These are phyloP conservation scores for Agrostemma githago DNA, from an alignment of 148 eudicot genomes.

Conservation along the genomic window DNA sequence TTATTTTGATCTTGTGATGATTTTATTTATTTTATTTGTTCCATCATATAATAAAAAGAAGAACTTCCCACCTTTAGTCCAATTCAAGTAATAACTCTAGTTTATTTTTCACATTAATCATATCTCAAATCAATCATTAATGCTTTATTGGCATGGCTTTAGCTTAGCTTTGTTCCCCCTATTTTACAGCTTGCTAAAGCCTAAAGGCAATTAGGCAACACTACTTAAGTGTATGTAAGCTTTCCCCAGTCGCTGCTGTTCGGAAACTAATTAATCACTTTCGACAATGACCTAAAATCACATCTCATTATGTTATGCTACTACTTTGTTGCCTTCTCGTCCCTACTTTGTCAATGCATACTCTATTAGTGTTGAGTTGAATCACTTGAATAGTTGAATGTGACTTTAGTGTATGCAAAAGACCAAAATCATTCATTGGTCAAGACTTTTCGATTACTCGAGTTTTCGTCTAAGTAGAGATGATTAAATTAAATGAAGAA, in stretches of 20 bases:
- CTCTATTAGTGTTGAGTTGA: background rate
- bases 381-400: background rate
- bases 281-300: background rate
- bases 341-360: background rate
- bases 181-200: background rate
- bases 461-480: too few relatives aligned
- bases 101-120: background rate
- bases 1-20: background rate
- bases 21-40: background rate
- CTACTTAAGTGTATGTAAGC: too few relatives aligned
- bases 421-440: background rate
- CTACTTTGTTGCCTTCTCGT: background rate
- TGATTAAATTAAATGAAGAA: too few relatives aligned
- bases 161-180: background rate
- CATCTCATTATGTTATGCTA: background rate
- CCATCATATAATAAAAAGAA: background rate
- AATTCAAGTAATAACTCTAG: background rate
- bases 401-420: background rate
- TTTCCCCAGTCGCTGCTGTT: too few relatives aligned
- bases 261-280: too few relatives aligned
- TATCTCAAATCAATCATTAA: background rate
- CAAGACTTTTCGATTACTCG: background rate
- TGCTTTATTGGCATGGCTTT: background rate
- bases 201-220: too few relatives aligned
- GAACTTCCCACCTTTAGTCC: background rate